phyloP scores from a whole-genome alignment of 176 grass and related monocot genomes.

The Oryza longistaminata region DNA sequence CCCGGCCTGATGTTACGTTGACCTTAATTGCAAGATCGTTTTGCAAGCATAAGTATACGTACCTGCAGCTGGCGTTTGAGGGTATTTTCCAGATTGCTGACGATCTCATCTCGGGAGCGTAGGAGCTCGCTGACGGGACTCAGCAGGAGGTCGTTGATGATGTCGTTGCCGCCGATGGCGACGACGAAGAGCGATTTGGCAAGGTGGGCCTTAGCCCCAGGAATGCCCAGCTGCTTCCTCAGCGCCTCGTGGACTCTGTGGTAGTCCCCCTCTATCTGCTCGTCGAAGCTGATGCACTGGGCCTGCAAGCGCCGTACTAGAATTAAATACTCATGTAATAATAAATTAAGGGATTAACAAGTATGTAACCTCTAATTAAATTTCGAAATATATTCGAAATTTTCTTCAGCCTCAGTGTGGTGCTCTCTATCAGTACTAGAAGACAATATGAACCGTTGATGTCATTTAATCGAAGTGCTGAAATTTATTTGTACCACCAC shows the following conservation, averaged over 20 bases:
- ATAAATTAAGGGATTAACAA: not conserved
- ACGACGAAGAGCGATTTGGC: conserved; percentile 62
- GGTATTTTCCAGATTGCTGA: conserved; percentile 26
- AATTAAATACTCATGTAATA: too few species aligned
- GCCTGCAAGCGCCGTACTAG: conserved; percentile 35
- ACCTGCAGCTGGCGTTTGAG: conserved; percentile 65
- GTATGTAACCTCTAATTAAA: too few species aligned
- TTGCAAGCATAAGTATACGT: not conserved
- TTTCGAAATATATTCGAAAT: too few species aligned
- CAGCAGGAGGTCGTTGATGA: conserved; percentile 37
- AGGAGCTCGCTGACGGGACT: conserved; percentile 1
- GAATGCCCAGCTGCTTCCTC: conserved; percentile 43
- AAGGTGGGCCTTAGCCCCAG: conserved; percentile 41
- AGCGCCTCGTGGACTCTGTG: conserved; percentile 21
- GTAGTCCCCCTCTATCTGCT: conserved; percentile 55
- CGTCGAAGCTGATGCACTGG: conserved; percentile 51
- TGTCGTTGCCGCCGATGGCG: conserved; percentile 73
- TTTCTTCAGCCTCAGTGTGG: too few species aligned
- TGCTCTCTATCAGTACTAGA: too few species aligned
- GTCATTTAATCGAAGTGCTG: too few species aligned
- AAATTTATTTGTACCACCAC: too few species aligned
- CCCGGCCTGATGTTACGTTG: too few species aligned
- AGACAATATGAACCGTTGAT: too few species aligned
- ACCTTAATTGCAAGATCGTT: too few species aligned
- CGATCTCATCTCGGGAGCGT: conserved; percentile 16